Base-by-base conservation (phyloP, 768 basidiomycete genomes). In the Tephrocybe rancida region DNA sequence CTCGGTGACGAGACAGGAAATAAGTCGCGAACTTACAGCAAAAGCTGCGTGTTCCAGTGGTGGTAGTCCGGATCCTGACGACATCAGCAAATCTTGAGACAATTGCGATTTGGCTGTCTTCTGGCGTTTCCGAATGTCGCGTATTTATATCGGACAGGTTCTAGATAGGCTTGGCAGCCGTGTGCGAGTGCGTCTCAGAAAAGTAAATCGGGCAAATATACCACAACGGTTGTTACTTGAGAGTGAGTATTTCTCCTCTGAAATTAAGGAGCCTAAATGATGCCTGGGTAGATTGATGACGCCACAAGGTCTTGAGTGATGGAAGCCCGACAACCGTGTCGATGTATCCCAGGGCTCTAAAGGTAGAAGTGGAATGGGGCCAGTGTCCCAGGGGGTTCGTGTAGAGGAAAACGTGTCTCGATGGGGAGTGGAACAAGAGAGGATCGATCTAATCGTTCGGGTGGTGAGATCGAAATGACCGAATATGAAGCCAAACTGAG, bases 1-100 rank as follows among this genome's bases (percentile, higher is more conserved):
- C 57, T 81, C 80, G 14, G 79, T 80, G 47, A 81, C 75, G 44
- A 81, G 68, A 54, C 77, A 79, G 13, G 79, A 75, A 13, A 81
- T 56, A 47, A 81, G 73, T 42, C 80, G 76, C 26, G 78, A 79
- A 22, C 67, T 69, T 38, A 80, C 77, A 8, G 79, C 77, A 54
- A 80, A 79, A 4, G 67, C 66, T 22, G 79, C 76, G 54, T 72
- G 73, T 24, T 72, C 60, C 35, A 37, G 41, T 27, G 74, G 75
- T 38, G 66, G 60, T n/a, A 75, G 61, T 30, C 59, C 59, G 29
- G 64, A 72, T 19, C 70, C 71, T 25, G 73, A 70, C 38, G 74
- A 73, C 73, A 74, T 74, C 45, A 46, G 21, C 45, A 30, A 41
- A 21, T 41, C 39, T 8, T 21, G n/a, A 8, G 35, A 37, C 10